phyloP scores from a whole-genome alignment of 169 alveolate genomes.

The Plasmodium chabaudi region DNA sequence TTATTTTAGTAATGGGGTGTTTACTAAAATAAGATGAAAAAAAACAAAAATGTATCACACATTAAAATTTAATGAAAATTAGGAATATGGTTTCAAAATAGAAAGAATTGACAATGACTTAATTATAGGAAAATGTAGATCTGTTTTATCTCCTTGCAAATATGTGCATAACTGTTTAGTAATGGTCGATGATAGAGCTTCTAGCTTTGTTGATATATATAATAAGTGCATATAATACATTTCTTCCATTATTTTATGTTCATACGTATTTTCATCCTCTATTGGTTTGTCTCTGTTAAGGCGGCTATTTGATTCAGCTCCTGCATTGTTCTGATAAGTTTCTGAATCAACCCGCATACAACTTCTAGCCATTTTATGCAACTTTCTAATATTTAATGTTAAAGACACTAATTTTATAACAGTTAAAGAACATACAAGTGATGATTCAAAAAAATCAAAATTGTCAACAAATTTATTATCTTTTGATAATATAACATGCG shows the following conservation, averaged over 20 bases:
- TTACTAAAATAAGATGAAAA: too few relatives aligned
- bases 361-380: conserved; percentile 9
- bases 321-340: background rate
- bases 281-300: background rate
- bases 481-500: conserved; percentile 7
- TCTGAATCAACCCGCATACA: conserved; percentile 3
- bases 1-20: too few relatives aligned
- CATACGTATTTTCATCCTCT: background rate
- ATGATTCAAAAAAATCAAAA: conserved; percentile 52
- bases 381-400: conserved; percentile 43
- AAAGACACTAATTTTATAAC: conserved; percentile 67
- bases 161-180: conserved; percentile 61
- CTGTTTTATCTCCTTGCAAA: conserved; percentile 44
- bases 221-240: conserved; percentile 35
- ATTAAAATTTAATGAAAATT: background rate
- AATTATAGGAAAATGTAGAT: conserved; percentile 40
- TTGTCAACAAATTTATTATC: conserved; percentile 19
- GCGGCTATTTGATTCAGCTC: too few relatives aligned
- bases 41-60: too few relatives aligned
- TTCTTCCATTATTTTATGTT: conserved; percentile 29
- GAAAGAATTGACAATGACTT: conserved; percentile 54
- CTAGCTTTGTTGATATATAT: conserved; percentile 48
- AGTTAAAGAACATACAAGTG: conserved; percentile 46
- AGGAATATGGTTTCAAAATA: conserved; percentile 49
- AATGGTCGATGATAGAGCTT: conserved; percentile 67